These are phyloP conservation scores for Sedum album DNA, from an alignment of 164 flowering plant species.

Conservation along the genomic window DNA sequence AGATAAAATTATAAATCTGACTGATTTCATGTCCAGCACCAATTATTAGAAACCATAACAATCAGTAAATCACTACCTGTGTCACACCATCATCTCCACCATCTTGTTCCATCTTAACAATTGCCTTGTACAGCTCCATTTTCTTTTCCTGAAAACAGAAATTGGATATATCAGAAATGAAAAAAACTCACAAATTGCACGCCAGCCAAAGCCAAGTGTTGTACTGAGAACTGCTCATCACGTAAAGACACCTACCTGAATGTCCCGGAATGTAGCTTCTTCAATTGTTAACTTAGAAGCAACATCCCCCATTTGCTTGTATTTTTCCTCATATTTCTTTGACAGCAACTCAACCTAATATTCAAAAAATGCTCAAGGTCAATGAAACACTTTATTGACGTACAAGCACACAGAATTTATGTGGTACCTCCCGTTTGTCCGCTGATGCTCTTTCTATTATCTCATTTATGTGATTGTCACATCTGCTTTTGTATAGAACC, in stretches of 20 bases:
- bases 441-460: no score
- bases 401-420: not conserved
- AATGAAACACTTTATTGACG: not conserved
- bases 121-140: no score
- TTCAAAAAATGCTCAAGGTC: not conserved
- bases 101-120: conserved; percentile 73
- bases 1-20: not conserved
- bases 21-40: not conserved
- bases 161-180: not conserved
- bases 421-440: conserved; percentile 77
- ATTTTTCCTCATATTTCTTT: no score
- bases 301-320: no score
- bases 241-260: conserved; percentile 45
- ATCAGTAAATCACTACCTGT: conserved; percentile 56
- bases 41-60: not conserved
- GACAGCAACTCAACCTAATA: conserved; percentile 69
- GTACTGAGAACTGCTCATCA: not conserved
- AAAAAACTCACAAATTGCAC: not conserved
- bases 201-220: not conserved
- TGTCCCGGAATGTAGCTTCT: conserved; percentile 88
- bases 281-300: conserved; percentile 82
- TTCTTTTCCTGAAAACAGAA: conserved; percentile 46
- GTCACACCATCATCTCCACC: conserved; percentile 49
- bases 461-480: no score
- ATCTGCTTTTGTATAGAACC: no score